Percentiles rank a stretch among this genome's conserved stretches.
These are phyloP conservation scores for Malus domestica DNA, from an alignment of 306 rosid species.

Conservation along the genomic window DNA sequence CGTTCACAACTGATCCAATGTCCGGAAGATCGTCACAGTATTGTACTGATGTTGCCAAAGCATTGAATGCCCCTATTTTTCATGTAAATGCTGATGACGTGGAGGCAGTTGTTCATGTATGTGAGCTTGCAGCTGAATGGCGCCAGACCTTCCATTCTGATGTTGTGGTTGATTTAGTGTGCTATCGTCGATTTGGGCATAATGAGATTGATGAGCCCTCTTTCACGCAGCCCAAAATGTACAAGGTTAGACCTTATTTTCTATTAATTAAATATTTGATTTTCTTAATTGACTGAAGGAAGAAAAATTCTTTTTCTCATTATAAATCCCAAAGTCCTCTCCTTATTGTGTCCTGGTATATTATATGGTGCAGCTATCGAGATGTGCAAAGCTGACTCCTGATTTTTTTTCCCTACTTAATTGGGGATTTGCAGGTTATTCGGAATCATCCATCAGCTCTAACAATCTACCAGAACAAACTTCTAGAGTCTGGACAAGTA, in stretches of 20 bases:
- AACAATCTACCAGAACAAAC: slow-evolving; percentile 74
- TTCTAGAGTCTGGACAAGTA: slow-evolving; percentile 70
- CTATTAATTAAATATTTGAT: slow-evolving; percentile 2
- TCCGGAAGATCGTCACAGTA: slow-evolving; percentile 88
- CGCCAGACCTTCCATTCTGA: slow-evolving; percentile 96
- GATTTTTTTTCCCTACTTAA: slow-evolving; percentile 5
- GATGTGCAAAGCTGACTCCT: slow-evolving; percentile 15
- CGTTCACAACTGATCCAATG: slow-evolving; percentile 86
- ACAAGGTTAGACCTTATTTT: slow-evolving; percentile 53
- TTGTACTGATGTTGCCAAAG: slow-evolving; percentile 95
- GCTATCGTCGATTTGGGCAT: slow-evolving; percentile 94
- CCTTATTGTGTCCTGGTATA: neutral
- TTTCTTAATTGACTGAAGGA: neutral
- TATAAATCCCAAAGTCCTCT: neutral
- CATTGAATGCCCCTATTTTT: slow-evolving; percentile 82
- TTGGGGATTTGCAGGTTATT: slow-evolving; percentile 48
- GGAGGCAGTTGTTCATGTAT: slow-evolving; percentile 95
- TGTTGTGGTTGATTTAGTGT: slow-evolving; percentile 91
- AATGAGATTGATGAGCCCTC: slow-evolving; percentile 98
- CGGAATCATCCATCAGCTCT: slow-evolving; percentile 81
- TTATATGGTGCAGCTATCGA: neutral
- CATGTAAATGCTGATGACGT: slow-evolving; percentile 92
- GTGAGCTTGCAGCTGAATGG: slow-evolving; percentile 99
- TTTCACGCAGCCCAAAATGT: slow-evolving; percentile 96
- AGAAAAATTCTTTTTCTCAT: neutral